Conservation (phyloP, 768 basidiomycete genomes). For the Ramaria sp. region DNA sequence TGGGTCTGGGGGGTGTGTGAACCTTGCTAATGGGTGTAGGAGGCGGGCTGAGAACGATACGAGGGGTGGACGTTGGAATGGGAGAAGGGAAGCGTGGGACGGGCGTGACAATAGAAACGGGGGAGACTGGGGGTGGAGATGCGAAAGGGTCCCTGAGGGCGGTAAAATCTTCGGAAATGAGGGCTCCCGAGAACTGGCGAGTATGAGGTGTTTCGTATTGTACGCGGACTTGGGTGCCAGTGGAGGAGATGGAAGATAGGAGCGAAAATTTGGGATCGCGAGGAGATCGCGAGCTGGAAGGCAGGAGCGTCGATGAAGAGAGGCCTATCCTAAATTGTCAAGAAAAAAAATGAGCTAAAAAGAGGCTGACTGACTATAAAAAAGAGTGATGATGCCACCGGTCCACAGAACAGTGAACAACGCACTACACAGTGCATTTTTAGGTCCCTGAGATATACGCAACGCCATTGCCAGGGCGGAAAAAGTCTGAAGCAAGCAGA, state of each 20-base stretch:
- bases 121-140: conserved; percentile 1
- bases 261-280: not conserved
- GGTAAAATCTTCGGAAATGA: conserved; percentile 9
- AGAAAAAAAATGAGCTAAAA: not conserved
- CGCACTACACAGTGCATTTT: not conserved
- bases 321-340: not conserved
- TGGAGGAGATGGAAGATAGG: not conserved
- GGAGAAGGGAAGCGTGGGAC: not conserved
- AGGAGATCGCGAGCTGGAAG: not conserved
- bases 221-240: not conserved
- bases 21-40: not conserved
- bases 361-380: conserved; percentile 1
- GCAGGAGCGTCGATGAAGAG: not conserved
- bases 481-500: not conserved
- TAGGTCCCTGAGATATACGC: not conserved
- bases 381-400: conserved; percentile 2
- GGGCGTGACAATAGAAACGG: not conserved
- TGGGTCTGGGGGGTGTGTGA: not conserved
- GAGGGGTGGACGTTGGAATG: not conserved
- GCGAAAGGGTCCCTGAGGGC: conserved; percentile 8
- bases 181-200: not conserved
- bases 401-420: conserved; percentile 3
- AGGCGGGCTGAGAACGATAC: not conserved
- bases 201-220: not conserved
- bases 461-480: not conserved